phyloP scores from a whole-genome alignment of 495 filamentous ascomycete genomes.

The Neurospora hispaniola region DNA sequence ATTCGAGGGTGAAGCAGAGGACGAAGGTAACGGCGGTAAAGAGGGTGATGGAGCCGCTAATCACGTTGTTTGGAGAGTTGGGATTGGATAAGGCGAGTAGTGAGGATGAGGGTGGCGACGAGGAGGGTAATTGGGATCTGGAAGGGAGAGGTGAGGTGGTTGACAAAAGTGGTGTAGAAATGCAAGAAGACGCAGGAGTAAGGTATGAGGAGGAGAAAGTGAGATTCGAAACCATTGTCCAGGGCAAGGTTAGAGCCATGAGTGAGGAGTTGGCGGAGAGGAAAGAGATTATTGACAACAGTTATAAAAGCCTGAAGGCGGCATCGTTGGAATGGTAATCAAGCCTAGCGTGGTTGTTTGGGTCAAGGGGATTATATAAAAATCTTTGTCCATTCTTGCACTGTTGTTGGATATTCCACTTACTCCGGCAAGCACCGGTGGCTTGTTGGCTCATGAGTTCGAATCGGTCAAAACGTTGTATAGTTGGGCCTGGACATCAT shows the following conservation, averaged over 20 bases:
- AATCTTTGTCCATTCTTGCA: not conserved
- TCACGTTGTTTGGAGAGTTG: constrained; percentile 42
- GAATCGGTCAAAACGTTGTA: not conserved
- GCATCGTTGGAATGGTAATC: not conserved
- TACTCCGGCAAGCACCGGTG: not conserved
- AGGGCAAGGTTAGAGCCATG: not conserved
- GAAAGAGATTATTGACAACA: not conserved
- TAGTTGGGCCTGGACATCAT: not conserved
- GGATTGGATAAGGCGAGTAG: constrained; percentile 25
- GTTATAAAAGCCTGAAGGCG: not conserved
- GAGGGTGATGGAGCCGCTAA: constrained; percentile 43
- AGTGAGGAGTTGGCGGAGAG: not conserved
- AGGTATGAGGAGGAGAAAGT: not conserved
- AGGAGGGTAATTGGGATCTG: not conserved
- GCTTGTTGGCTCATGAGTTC: not conserved
- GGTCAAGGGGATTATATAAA: not conserved
- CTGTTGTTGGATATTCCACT: not conserved
- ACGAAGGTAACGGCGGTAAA: constrained; percentile 49
- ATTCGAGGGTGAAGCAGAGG: constrained; percentile 64
- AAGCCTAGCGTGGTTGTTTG: not conserved
- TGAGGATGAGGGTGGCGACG: constrained; percentile 8
- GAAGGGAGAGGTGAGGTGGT: not conserved
- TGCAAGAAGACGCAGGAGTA: not conserved
- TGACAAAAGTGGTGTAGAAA: not conserved
- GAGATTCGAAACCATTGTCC: not conserved